Conservation (phyloP, 1,284 basidiomycete genomes). For the Hortiboletus rubellus region DNA sequence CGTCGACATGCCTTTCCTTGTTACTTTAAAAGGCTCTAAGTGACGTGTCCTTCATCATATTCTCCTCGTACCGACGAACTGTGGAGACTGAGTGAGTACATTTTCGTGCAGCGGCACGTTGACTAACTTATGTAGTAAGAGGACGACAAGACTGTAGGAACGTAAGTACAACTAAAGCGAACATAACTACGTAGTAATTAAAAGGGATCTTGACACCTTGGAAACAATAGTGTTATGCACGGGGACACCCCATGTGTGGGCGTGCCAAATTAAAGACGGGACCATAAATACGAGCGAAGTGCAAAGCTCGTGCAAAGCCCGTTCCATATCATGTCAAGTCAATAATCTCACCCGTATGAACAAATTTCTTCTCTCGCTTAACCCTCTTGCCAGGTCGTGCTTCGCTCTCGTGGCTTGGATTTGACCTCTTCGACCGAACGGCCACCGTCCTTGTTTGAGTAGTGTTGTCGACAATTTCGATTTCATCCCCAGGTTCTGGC, state of each 20-base stretch:
- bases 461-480: conserved; percentile 6
- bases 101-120: not conserved
- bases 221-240: not conserved
- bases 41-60: not conserved
- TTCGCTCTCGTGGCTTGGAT: not conserved
- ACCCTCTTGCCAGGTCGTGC: conserved; percentile 24
- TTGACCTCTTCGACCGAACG: conserved; percentile 7
- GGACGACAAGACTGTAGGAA: not conserved
- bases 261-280: not conserved
- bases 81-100: not conserved
- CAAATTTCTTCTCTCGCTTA: conserved; percentile 22
- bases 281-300: not conserved
- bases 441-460: not conserved
- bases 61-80: no score
- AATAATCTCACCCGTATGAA: conserved; percentile 24
- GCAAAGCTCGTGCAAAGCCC: no score
- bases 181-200: not conserved
- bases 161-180: not conserved
- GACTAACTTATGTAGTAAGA: not conserved
- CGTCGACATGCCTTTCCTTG: not conserved
- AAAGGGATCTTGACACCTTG: not conserved
- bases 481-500: conserved; percentile 4
- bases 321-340: conserved; percentile 29
- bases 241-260: not conserved
- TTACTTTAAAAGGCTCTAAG: not conserved